phyloP scores from a whole-genome alignment of 495 filamentous ascomycete species.

The Aspergillus sclerotiicarbonarius region DNA sequence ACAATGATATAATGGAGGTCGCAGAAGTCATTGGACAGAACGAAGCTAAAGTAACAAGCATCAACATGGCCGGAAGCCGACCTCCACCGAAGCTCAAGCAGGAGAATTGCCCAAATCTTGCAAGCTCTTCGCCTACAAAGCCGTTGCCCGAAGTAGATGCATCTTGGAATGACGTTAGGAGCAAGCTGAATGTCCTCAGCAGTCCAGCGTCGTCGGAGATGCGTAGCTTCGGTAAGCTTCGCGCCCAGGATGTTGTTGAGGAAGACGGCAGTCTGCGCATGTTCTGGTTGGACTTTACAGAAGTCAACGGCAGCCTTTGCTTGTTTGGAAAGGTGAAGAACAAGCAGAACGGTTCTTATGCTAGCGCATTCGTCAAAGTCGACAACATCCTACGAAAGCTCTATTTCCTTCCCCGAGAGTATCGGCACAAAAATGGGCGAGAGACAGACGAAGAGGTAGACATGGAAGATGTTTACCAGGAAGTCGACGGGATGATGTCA shows the following conservation, averaged over 20 bases:
- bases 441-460: constrained; percentile 77
- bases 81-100: constrained; percentile 75
- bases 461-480: constrained; percentile 86
- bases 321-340: constrained; percentile 96
- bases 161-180: constrained; percentile 89
- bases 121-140: constrained; percentile 72
- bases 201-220: constrained; percentile 61
- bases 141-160: constrained; percentile 61
- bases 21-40: constrained; percentile 65
- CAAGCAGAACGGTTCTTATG: constrained; percentile 72
- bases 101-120: constrained; percentile 62
- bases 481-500: constrained; percentile 83
- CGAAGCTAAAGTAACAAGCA: constrained; percentile 61
- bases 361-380: constrained; percentile 93
- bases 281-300: constrained; percentile 97
- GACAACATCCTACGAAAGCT: constrained; percentile 93
- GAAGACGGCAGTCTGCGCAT: constrained; percentile 87
- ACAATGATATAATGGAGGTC: constrained; percentile 84
- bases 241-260: constrained; percentile 77
- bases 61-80: constrained; percentile 85
- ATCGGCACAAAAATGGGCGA: constrained; percentile 59
- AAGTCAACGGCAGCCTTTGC: constrained; percentile 87
- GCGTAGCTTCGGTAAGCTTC: constrained; percentile 70
- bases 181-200: constrained; percentile 80
- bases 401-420: constrained; percentile 84